A percentile compares a stretch with the other conserved stretches of the same genome.
phyloP scores from a whole-genome alignment of 2,329 filamentous ascomycete species.

The Thielaviopsis populi region DNA sequence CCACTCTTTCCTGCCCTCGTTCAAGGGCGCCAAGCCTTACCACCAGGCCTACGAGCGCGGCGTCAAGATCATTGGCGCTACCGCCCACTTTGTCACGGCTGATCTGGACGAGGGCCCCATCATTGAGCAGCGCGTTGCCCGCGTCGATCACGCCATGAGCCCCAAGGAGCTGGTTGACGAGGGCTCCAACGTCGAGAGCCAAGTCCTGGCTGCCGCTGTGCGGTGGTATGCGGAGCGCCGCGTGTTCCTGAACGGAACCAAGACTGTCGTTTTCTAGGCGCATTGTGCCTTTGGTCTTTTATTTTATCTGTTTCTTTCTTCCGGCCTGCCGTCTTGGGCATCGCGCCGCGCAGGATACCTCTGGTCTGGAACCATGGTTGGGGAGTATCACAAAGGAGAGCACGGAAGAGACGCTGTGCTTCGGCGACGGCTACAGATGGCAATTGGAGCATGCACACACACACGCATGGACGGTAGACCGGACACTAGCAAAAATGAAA shows the following conservation, averaged over 20 bases:
- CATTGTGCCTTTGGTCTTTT: background rate
- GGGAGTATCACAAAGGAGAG: background rate
- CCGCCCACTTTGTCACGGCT: slow-evolving; percentile 72
- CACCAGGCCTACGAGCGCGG: slow-evolving; percentile 76
- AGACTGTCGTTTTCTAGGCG: slow-evolving; percentile 57
- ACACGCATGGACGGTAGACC: background rate
- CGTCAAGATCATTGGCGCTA: slow-evolving; percentile 79
- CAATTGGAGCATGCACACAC: background rate
- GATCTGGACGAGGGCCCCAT: slow-evolving; percentile 78
- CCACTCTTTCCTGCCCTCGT: slow-evolving; percentile 71
- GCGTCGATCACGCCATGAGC: slow-evolving; percentile 63
- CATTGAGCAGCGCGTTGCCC: slow-evolving; percentile 67
- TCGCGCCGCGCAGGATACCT: background rate
- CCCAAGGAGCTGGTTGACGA: slow-evolving; percentile 64
- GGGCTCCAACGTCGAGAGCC: slow-evolving; percentile 71
- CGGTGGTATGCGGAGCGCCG: slow-evolving; percentile 70
- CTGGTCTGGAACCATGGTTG: slow-evolving; percentile 2
- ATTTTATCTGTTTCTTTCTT: background rate
- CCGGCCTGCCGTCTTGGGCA: background rate
- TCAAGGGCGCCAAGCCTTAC: slow-evolving; percentile 81
- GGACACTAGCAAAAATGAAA: background rate
- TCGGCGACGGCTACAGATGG: background rate
- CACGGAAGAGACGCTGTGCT: slow-evolving; percentile 5
- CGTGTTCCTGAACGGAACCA: slow-evolving; percentile 62
- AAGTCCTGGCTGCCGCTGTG: slow-evolving; percentile 65